Conservation (phyloP, 176 grass and related monocot species). For the Miscanthus lutarioriparius region DNA sequence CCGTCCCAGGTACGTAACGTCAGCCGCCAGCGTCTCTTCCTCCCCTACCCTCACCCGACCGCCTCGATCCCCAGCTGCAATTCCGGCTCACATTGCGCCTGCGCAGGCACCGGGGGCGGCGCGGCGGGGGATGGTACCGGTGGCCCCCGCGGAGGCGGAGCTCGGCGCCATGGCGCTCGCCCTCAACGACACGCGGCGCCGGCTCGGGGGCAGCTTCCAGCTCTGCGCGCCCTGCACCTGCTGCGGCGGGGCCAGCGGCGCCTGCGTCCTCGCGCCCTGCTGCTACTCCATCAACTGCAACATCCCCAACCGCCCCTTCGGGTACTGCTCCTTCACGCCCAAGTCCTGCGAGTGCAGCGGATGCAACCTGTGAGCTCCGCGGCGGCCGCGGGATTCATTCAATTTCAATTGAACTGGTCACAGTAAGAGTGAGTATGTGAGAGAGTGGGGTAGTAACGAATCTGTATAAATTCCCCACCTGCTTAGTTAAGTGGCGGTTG, state of each 20-base stretch:
- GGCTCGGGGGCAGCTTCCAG: conserved; percentile 72
- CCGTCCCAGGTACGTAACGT: conserved; percentile 19
- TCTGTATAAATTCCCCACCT: conserved; percentile 27
- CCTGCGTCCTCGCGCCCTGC: conserved; percentile 81
- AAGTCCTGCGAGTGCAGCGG: conserved; percentile 73
- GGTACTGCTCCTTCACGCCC: conserved; percentile 92
- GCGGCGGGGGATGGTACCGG: conserved; percentile 34
- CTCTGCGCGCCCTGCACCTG: conserved; percentile 93
- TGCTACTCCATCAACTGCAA: conserved; percentile 99
- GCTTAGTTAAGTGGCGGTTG: conserved; percentile 33
- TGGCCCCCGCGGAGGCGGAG: conserved; percentile 24
- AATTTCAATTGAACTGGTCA: neutral
- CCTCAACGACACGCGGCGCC: conserved; percentile 64
- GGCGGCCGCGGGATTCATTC: neutral
- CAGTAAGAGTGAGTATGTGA: neutral
- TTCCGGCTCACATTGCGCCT: neutral
- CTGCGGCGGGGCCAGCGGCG: conserved; percentile 63
- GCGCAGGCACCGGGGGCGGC: conserved; percentile 1
- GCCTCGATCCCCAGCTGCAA: neutral
- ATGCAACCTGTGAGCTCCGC: conserved; percentile 61
- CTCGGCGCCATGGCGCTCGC: conserved; percentile 46
- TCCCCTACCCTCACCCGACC: neutral
- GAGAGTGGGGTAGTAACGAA: conserved; percentile 20
- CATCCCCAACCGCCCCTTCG: conserved; percentile 94
- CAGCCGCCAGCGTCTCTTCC: neutral